phyloP scores from a whole-genome alignment of 2,329 filamentous ascomycete genomes.

The Teratosphaeriaceae sp. region DNA sequence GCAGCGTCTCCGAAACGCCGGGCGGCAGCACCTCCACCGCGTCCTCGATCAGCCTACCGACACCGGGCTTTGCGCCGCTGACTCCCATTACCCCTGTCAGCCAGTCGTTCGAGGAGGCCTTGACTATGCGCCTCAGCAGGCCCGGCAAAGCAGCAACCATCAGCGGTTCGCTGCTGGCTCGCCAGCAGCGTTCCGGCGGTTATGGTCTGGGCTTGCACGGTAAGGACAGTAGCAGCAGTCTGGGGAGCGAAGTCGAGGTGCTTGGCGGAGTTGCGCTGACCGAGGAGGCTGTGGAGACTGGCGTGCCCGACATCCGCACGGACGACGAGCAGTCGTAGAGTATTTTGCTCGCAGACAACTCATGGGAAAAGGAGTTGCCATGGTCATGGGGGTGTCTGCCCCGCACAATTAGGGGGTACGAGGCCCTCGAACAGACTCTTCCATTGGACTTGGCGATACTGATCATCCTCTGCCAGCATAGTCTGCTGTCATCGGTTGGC shows the following conservation, averaged over 20 bases:
- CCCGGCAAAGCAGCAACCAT: slow-evolving; percentile 14
- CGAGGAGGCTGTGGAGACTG: slow-evolving; percentile 49
- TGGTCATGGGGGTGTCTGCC: too few species aligned
- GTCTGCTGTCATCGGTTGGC: too few species aligned
- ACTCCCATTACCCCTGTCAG: slow-evolving; percentile 12
- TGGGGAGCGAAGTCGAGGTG: slow-evolving; percentile 39
- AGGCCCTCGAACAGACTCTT: too few species aligned
- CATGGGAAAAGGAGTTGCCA: too few species aligned
- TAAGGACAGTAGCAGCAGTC: slow-evolving; percentile 17
- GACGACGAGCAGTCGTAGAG: slow-evolving; percentile 5
- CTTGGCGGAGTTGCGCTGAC: slow-evolving; percentile 49
- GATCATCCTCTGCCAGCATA: too few species aligned
- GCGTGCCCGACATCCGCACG: slow-evolving; percentile 30
- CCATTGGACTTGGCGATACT: too few species aligned
- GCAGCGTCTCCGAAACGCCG: slow-evolving; percentile 16
- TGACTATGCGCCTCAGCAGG: slow-evolving; percentile 10
- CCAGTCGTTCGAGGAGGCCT: slow-evolving; percentile 12
- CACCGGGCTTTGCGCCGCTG: slow-evolving; percentile 15
- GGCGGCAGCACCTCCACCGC: slow-evolving; percentile 22
- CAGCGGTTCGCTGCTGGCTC: slow-evolving; percentile 3
- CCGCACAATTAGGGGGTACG: too few species aligned
- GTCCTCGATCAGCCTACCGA: slow-evolving; percentile 27
- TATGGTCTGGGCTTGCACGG: slow-evolving; percentile 6
- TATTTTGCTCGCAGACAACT: too few species aligned
- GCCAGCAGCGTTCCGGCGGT: neutral